Evolutionary conservation across 331 rosid genomes (phyloP), one percentile per base, ranked within the genome.

Genomic region (Prunus yedoensis): DNA sequence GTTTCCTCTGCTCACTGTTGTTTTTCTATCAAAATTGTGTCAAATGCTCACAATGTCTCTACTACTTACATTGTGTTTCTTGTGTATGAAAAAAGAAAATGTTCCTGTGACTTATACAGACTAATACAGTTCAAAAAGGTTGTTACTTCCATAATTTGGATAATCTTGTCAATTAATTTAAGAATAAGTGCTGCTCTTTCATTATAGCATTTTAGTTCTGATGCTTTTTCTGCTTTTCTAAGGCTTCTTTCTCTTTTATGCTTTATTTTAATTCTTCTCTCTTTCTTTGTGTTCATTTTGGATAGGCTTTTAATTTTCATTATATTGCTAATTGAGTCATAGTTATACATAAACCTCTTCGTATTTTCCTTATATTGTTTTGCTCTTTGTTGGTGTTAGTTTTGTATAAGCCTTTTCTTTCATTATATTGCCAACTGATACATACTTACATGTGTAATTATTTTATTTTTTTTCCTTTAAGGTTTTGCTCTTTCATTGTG

Each of bases 31-130:
- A 5, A 50, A 64, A 64, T 65, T 46, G 18, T 74, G 50, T 80
- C 62, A 5, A 46, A 57, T 79, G 80, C 72, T 74, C 68, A 18
- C 59, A 59, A 27, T 49, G 51, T 18, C 27, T 14, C 27, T 78
- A 68, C 64, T 52, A 58, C 68, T 21, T 61, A 35, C 49, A 68
- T 53, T 50, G 32, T 27, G 43, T 77, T 82, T 60, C 60, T 7
- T 7, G 43, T 62, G 14, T 28, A 30, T 30, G 6, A 3, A 17
- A 17, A 30, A 62, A 28, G 16, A 4, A 46, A 10, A 46, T 25
- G 10, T 25, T 21, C 38, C 17, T 25, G n/a, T 57, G 62, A 57
- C 65, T 25, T 74, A 61, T 15, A 17, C 45, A 47, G 14, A 57
- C 20, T 63, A 46, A 62, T 38, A 71, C 9, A 30, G 10, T 15